Conservation (phyloP, 805 yeast species). For the Blastobotrys parvus region DNA sequence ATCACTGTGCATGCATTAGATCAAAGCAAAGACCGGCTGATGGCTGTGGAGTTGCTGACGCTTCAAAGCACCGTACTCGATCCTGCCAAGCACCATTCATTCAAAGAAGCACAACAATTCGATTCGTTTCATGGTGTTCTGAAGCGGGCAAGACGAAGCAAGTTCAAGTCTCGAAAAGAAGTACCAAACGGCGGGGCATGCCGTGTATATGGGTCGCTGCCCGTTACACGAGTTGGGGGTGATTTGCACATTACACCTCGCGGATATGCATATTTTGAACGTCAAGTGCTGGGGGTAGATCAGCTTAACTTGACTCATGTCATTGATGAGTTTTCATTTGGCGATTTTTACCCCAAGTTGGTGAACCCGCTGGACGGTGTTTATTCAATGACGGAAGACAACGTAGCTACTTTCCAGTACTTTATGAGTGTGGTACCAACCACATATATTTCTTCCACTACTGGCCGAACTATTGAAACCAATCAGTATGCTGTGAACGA, state of each 20-base stretch:
- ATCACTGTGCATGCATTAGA: conserved; percentile 73
- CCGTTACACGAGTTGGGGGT: conserved; percentile 80
- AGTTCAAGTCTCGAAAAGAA: conserved; percentile 5
- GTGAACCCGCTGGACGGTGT: conserved; percentile 83
- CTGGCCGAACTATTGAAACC: conserved; percentile 70
- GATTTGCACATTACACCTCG: conserved; percentile 76
- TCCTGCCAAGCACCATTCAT: background rate
- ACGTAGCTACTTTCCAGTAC: conserved; percentile 49
- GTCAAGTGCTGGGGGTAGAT: background rate
- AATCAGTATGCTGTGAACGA: conserved; percentile 62
- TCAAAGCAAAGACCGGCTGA: conserved; percentile 61
- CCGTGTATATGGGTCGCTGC: conserved; percentile 29
- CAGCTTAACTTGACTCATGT: conserved; percentile 71
- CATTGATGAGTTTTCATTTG: conserved; percentile 82
- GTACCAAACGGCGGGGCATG: conserved; percentile 15
- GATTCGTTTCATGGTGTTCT: conserved; percentile 17
- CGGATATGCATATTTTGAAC: conserved; percentile 54
- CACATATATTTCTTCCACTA: conserved; percentile 42
- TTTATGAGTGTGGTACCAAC: conserved; percentile 80
- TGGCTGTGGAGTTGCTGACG: conserved; percentile 69
- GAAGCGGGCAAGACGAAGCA: conserved; percentile 13
- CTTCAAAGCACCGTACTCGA: conserved; percentile 35
- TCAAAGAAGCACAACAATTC: conserved; percentile 1
- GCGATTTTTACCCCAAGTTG: conserved; percentile 78
- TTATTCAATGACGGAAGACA: conserved; percentile 44